Percentiles rank a stretch among this genome's conserved stretches.
phyloP scores from a whole-genome alignment of 352 stramenopile species.

The Pythium folliculosum region DNA sequence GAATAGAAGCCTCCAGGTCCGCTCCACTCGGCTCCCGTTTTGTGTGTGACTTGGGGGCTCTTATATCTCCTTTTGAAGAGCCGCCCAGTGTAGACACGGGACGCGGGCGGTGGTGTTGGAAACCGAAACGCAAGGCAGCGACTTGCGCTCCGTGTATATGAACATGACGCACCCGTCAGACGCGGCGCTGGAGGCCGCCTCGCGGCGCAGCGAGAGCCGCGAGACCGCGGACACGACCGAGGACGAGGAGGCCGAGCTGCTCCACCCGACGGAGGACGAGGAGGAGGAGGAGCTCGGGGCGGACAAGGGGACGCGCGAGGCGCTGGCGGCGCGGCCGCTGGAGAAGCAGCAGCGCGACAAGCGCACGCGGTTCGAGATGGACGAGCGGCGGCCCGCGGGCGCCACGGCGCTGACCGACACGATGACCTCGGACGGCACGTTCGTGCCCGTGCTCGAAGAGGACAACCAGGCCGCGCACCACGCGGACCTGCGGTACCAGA shows the following conservation, averaged over 20 bases:
- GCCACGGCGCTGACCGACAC: slow-evolving; percentile 26
- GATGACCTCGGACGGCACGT: slow-evolving; percentile 27
- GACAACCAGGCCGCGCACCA: slow-evolving; percentile 26
- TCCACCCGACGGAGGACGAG: background rate
- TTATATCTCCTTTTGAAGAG: slow-evolving; percentile 31
- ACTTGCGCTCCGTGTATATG: background rate
- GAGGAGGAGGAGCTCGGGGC: slow-evolving; percentile 9
- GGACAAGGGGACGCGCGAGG: background rate
- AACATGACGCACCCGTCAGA: slow-evolving; percentile 11
- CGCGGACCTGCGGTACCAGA: slow-evolving; percentile 27
- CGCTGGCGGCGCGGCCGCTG: background rate
- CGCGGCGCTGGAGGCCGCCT: background rate
- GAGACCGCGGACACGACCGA: slow-evolving; percentile 11
- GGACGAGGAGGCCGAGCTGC: slow-evolving; percentile 5
- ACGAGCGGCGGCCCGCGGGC: slow-evolving; percentile 22
- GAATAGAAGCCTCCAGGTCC: slow-evolving; percentile 13
- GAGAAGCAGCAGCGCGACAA: slow-evolving; percentile 22
- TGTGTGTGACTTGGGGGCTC: background rate
- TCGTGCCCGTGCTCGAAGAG: slow-evolving; percentile 24
- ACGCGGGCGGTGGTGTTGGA: background rate
- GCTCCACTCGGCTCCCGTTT: background rate
- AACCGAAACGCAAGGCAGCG: background rate
- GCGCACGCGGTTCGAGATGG: slow-evolving; percentile 29
- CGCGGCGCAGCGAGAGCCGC: slow-evolving; percentile 14
- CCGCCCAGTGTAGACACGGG: slow-evolving; percentile 14